Evolutionary conservation across 352 stramenopile genomes (phyloP).

Genomic region (Elongisporangium anandrum): DNA sequence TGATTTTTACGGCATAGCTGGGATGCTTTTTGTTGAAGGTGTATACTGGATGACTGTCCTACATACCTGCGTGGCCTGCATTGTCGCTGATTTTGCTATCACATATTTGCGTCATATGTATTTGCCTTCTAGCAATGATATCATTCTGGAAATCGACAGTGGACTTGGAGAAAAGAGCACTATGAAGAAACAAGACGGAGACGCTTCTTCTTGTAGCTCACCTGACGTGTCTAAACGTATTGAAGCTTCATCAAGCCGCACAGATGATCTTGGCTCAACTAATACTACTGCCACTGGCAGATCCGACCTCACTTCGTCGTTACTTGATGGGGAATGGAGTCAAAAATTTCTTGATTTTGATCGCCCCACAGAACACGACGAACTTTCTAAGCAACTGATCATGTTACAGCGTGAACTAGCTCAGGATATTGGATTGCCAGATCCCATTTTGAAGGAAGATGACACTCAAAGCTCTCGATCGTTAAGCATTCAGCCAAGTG

Average conservation of each 20-base stretch:
- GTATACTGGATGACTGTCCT: constrained; percentile 66
- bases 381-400: constrained; percentile 72
- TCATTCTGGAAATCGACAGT: constrained; percentile 83
- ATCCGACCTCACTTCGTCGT: constrained; percentile 33
- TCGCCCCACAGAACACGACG: constrained; percentile 66
- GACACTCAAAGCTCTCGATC: constrained; percentile 57
- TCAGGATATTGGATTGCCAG: constrained; percentile 64
- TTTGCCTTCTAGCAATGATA: constrained; percentile 74
- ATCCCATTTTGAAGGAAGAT: constrained; percentile 63
- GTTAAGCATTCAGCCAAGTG: constrained; percentile 54
- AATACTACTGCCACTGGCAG: constrained; percentile 18
- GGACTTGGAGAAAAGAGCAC: constrained; percentile 30
- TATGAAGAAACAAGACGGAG: not conserved
- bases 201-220: not conserved
- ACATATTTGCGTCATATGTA: constrained; percentile 85
- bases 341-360: constrained; percentile 82
- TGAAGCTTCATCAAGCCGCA: constrained; percentile 19
- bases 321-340: constrained; percentile 74
- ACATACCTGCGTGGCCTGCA: constrained; percentile 55
- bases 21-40: constrained; percentile 47
- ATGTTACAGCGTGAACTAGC: constrained; percentile 64
- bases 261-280: constrained; percentile 23
- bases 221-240: not conserved
- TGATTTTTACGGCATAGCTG: constrained; percentile 63
- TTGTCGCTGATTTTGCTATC: constrained; percentile 57